phyloP scores from a whole-genome alignment of 768 basidiomycete genomes.

The Gymnopilus junonius region DNA sequence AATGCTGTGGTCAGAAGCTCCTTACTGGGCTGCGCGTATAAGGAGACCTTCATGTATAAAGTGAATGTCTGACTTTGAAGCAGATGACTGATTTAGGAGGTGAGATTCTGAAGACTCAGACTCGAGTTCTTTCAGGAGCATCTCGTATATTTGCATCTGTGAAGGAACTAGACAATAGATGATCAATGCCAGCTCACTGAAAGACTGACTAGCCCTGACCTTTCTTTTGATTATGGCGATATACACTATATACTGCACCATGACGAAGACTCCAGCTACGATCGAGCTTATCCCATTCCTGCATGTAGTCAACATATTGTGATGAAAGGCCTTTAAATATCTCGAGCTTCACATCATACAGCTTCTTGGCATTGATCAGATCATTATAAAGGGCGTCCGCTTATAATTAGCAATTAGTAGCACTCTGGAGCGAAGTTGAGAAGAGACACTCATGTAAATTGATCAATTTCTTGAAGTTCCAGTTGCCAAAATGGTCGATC shows the following conservation, averaged over 20 bases:
- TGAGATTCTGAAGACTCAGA: background rate
- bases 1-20: background rate
- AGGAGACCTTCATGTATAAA: conserved; percentile 16
- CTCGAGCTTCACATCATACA: conserved; percentile 15
- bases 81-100: background rate
- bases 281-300: conserved; percentile 14
- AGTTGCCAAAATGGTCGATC: conserved; percentile 23
- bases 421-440: too few species aligned
- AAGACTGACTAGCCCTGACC: background rate
- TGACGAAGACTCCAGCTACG: conserved; percentile 3
- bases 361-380: background rate
- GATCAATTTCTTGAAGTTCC: conserved; percentile 29
- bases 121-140: conserved; percentile 6
- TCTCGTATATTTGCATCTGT: conserved; percentile 12
- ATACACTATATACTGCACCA: conserved; percentile 23
- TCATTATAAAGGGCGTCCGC: conserved; percentile 9
- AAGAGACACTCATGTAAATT: conserved; percentile 16
- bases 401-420: background rate
- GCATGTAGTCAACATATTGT: background rate
- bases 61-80: background rate
- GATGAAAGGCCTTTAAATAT: conserved; percentile 5
- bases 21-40: conserved; percentile 12
- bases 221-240: conserved; percentile 16
- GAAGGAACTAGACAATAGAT: conserved; percentile 17
- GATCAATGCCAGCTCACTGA: background rate